phyloP scores from a whole-genome alignment of 2,329 filamentous ascomycete genomes.

The Monosporascus cannonballus region DNA sequence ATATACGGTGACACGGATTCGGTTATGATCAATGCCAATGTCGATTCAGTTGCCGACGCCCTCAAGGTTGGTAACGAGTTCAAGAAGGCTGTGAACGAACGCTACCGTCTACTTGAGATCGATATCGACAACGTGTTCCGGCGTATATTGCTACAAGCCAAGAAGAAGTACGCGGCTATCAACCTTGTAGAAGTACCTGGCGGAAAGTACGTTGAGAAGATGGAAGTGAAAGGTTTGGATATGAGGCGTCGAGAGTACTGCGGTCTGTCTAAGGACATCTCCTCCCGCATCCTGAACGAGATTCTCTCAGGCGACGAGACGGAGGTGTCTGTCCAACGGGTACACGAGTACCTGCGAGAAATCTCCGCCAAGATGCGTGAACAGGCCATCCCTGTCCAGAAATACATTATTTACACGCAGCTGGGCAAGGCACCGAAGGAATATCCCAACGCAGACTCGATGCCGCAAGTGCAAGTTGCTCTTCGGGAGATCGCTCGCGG shows the following conservation, averaged over 20 bases:
- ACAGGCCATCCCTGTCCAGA: conserved; percentile 65
- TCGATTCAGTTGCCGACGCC: conserved; percentile 85
- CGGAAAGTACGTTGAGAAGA: conserved; percentile 85
- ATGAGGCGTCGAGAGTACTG: conserved; percentile 98
- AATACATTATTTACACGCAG: conserved; percentile 98
- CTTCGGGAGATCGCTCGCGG: conserved; percentile 81
- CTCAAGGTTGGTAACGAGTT: conserved; percentile 90
- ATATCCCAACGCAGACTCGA: conserved; percentile 88
- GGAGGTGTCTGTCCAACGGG: conserved; percentile 78
- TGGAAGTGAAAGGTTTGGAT: conserved; percentile 96
- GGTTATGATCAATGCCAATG: conserved; percentile 99
- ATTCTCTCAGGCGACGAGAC: conserved; percentile 91
- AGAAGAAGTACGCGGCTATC: conserved; percentile 99
- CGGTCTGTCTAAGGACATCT: conserved; percentile 89
- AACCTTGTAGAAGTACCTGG: conserved; percentile 78
- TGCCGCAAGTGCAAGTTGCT: conserved; percentile 96
- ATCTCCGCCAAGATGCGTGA: conserved; percentile 84
- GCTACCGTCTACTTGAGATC: conserved; percentile 88
- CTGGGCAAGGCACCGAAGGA: conserved; percentile 90
- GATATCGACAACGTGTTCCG: conserved; percentile 98
- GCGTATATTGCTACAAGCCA: conserved; percentile 86
- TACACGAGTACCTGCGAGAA: conserved; percentile 88
- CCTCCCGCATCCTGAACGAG: conserved; percentile 82
- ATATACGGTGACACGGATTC: conserved; percentile 99
- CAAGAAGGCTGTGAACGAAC: conserved; percentile 90